These are phyloP conservation scores for Achlya hypogyna DNA, from an alignment of 352 stramenopile genomes.

Conservation along the genomic window DNA sequence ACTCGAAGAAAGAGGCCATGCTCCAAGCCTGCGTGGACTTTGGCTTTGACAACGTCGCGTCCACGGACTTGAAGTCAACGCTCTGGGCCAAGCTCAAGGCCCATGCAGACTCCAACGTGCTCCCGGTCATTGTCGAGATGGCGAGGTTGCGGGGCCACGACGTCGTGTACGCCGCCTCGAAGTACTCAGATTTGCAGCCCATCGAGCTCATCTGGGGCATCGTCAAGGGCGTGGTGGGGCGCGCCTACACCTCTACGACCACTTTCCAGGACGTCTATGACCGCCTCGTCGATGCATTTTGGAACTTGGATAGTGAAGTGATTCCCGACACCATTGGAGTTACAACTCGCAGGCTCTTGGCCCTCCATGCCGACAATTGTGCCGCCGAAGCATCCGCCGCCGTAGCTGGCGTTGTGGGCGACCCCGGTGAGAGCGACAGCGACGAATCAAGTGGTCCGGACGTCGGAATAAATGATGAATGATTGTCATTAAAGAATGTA, in stretches of 20 bases:
- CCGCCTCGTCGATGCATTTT: slow-evolving; percentile 9
- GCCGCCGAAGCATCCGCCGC: not conserved
- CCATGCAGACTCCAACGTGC: slow-evolving; percentile 11
- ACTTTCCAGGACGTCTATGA: slow-evolving; percentile 18
- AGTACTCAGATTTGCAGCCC: slow-evolving; percentile 19
- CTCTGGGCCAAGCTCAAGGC: not conserved
- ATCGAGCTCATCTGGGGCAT: slow-evolving; percentile 20
- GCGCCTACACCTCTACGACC: not conserved
- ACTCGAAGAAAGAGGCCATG: not conserved
- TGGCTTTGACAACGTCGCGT: not conserved
- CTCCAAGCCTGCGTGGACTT: not conserved
- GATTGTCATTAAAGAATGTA: too few species aligned
- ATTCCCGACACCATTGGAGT: not conserved
- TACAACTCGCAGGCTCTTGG: not conserved
- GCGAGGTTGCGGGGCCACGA: slow-evolving; percentile 2
- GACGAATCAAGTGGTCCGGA: too few species aligned
- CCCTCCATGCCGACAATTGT: not conserved
- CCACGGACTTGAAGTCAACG: not conserved
- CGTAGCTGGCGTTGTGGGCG: too few species aligned
- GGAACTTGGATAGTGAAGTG: not conserved
- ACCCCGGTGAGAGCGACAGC: too few species aligned
- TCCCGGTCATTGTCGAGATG: not conserved
- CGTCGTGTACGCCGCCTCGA: slow-evolving; percentile 15
- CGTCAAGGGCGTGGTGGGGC: slow-evolving; percentile 17
- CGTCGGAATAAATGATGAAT: too few species aligned